Evolutionary conservation across 306 rosid genomes (phyloP).

Genomic region (Cicer yamashitae): DNA sequence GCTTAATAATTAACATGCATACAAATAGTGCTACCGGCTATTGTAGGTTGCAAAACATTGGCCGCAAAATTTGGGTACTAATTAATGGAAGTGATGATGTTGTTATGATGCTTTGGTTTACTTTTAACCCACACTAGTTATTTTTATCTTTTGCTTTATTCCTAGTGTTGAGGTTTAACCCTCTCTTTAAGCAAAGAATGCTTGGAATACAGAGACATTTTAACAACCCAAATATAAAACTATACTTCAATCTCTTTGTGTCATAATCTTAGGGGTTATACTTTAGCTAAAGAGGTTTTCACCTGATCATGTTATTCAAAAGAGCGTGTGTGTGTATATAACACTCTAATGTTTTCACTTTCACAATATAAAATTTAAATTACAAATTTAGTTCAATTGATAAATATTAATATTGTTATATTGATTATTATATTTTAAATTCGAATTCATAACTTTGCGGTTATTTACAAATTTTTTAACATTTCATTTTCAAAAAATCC

Average conservation of each 20-base stretch:
- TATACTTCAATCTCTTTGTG: slow-evolving; percentile 42
- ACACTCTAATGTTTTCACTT: no score
- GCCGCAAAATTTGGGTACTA: slow-evolving; percentile 39
- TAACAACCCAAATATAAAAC: slow-evolving; percentile 49
- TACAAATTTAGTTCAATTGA: no score
- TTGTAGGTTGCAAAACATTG: slow-evolving; percentile 53
- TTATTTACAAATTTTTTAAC: no score
- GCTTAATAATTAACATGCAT: no score
- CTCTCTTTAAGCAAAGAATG: slow-evolving; percentile 92
- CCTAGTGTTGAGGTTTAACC: slow-evolving; percentile 64
- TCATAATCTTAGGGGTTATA: slow-evolving; percentile 44
- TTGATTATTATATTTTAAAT: no score
- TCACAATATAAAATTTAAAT: no score
- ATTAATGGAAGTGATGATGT: slow-evolving; percentile 42
- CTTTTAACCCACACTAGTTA: slow-evolving; percentile 56
- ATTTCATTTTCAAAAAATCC: no score
- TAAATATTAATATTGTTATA: no score
- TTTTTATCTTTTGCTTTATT: slow-evolving; percentile 71
- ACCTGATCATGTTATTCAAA: slow-evolving; percentile 70
- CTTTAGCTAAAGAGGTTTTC: slow-evolving; percentile 65
- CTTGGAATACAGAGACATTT: slow-evolving; percentile 73
- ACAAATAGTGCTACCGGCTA: slow-evolving; percentile 40
- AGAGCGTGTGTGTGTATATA: slow-evolving; percentile 48
- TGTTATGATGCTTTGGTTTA: slow-evolving; percentile 51
- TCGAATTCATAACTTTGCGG: no score